Percentiles rank a stretch among this genome's conserved stretches.
Evolutionary conservation across 768 basidiomycete genomes (phyloP).

Genomic region (Boletus eberwhitei): DNA sequence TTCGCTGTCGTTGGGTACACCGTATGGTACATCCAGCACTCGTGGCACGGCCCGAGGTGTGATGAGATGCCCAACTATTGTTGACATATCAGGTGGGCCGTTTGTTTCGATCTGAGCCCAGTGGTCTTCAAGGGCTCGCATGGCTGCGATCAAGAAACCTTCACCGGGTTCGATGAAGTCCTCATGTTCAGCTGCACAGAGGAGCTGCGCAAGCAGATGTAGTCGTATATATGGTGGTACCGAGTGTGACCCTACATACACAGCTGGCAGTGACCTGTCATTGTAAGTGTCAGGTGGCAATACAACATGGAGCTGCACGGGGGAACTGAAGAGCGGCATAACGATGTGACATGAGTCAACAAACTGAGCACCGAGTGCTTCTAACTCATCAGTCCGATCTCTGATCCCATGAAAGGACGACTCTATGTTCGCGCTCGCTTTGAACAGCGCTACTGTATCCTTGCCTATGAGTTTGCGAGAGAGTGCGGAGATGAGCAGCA

Average conservation of each 20-base stretch:
- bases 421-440: constrained; percentile 30
- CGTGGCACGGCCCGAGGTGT: constrained; percentile 10
- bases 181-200: constrained; percentile 51
- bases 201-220: constrained; percentile 67
- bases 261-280: constrained; percentile 54
- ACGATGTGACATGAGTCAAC: constrained; percentile 45
- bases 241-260: constrained; percentile 69
- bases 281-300: constrained; percentile 38
- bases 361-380: constrained; percentile 55
- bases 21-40: constrained; percentile 14
- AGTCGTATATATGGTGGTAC: constrained; percentile 80
- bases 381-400: constrained; percentile 39
- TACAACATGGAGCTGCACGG: constrained; percentile 65
- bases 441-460: constrained; percentile 28
- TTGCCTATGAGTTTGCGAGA: constrained; percentile 54
- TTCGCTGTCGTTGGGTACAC: not conserved
- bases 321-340: constrained; percentile 64
- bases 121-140: constrained; percentile 67
- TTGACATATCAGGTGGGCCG: constrained; percentile 73
- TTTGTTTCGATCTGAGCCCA: constrained; percentile 65
- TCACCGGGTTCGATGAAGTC: constrained; percentile 63
- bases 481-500: constrained; percentile 51
- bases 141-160: constrained; percentile 67
- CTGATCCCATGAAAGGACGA: constrained; percentile 12
- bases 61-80: constrained; percentile 46